Base-by-base conservation (phyloP, 805 yeast genomes). In the Ogataea zsoltii region DNA sequence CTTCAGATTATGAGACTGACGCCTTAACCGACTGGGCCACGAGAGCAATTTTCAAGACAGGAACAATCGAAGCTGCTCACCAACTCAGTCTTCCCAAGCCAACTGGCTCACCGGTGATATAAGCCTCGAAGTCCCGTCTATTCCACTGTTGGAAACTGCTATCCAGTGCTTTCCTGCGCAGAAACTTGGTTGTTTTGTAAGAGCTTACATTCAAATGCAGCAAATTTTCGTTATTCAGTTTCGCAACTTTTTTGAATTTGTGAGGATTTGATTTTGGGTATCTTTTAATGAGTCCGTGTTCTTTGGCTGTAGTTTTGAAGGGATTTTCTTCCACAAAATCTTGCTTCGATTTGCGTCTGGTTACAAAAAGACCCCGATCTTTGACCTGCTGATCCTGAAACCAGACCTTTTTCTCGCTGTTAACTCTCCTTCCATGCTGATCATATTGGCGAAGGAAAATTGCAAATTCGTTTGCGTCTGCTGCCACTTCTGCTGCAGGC, bases 21-120 rank as follows among this genome's bases (percentile, higher is more conserved):
- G 68, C 68, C 66, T 62, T 63, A 64, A 61, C 67, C 68, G 58
- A 57, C 68, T 64, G 68, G 67, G 68, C 68, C 68, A 64, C 67
- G 58, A 61, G 56, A 63, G 67, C 68, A 44, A 26, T 29, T 35
- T 32, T 32, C 21, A 39, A 16, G 37, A 19, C 37, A 19, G 3
- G 10, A 7, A 4, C 13, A 3, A 3, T n/a, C 6, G 7, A 18
- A 21, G 17, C 3, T 5, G 19, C 3, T 14, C n/a, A 32, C 7
- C 4, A 15, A n/a, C 17, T 33, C 35, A 33, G 11, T 17, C 17
- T 3, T 5, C 25, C 5, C 7, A 21, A 9, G 5, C 25, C 25
- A 9, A 21, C 7, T 6, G 25, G 9, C 9, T 21, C 25, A 6
- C 25, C 25, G 25, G 25, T 9, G 31, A 46, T 21, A 16, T 38